Conservation (phyloP, 2,329 filamentous ascomycete species). For the Sclerotinia spermophila region DNA sequence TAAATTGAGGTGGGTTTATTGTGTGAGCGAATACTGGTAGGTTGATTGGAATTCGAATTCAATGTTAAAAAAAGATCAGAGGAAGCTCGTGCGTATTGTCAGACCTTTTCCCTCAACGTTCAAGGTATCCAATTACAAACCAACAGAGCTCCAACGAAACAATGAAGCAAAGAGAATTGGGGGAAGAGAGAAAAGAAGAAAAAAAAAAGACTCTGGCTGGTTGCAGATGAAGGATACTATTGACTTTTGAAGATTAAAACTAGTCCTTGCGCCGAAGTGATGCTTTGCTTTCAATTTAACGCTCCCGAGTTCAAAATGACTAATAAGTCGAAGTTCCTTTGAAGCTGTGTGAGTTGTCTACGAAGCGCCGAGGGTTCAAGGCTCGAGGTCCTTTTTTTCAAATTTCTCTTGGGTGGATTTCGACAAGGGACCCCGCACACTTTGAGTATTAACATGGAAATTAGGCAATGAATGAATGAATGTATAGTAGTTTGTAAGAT, state of each 20-base stretch:
- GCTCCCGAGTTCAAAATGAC: not conserved
- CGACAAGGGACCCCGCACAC: constrained; percentile 21
- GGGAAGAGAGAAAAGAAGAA: no score
- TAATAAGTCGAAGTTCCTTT: not conserved
- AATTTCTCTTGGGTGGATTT: constrained; percentile 13
- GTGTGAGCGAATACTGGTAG: not conserved
- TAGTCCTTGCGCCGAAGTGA: not conserved
- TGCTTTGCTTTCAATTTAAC: constrained; percentile 1
- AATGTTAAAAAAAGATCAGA: constrained; percentile 14
- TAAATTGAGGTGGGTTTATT: not conserved
- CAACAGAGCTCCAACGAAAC: not conserved
- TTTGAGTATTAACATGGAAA: constrained; percentile 12
- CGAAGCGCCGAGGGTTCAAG: constrained; percentile 20
- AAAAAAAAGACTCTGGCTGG: not conserved
- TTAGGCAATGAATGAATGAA: constrained; percentile 1
- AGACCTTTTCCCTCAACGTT: constrained; percentile 1
- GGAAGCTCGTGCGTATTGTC: constrained; percentile 18
- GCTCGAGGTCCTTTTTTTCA: constrained; percentile 11
- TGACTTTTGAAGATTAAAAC: constrained; percentile 1
- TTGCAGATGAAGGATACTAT: not conserved
- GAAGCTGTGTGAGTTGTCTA: constrained; percentile 18
- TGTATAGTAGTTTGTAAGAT: not conserved
- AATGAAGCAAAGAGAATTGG: not conserved
- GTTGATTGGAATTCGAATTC: constrained; percentile 8
- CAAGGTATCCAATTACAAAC: constrained; percentile 12